Conservation (phyloP, 2,329 filamentous ascomycete genomes). For the Dendrostoma leiphaemia region DNA sequence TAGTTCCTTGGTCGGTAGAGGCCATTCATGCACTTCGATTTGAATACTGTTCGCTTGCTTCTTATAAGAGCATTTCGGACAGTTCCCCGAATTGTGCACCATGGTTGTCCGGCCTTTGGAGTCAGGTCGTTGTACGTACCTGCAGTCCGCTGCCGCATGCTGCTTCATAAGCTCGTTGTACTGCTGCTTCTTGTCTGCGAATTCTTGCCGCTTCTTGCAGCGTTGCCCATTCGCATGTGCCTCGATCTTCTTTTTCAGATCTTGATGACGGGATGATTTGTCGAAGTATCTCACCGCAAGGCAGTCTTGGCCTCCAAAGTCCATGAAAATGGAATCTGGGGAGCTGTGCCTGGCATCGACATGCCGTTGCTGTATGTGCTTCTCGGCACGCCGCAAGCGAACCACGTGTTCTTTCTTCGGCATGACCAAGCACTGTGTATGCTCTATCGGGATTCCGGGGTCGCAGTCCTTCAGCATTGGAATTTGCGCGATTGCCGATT, state of each 20-base stretch:
- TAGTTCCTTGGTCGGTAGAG: constrained; percentile 36
- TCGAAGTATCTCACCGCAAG: constrained; percentile 50
- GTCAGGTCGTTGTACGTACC: background rate
- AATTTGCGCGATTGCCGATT: constrained; percentile 34
- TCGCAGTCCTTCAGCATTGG: constrained; percentile 45
- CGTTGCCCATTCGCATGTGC: constrained; percentile 29
- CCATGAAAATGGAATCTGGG: constrained; percentile 34
- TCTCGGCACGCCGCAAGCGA: constrained; percentile 44
- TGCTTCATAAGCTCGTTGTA: constrained; percentile 28
- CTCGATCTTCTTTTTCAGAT: constrained; percentile 36
- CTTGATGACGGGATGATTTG: constrained; percentile 38
- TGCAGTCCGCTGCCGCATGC: constrained; percentile 9
- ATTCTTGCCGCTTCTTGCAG: constrained; percentile 32
- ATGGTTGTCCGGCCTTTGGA: background rate
- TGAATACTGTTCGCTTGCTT: constrained; percentile 33
- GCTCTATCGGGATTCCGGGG: constrained; percentile 36
- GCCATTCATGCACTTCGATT: constrained; percentile 56
- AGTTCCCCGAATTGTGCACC: constrained; percentile 24
- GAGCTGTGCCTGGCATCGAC: constrained; percentile 11
- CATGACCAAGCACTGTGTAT: constrained; percentile 46
- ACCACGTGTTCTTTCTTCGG: constrained; percentile 41
- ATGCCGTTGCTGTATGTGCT: constrained; percentile 39
- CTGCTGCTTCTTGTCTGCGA: constrained; percentile 24
- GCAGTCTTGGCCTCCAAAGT: constrained; percentile 31
- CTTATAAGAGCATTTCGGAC: constrained; percentile 34